Evolutionary conservation across 208 protist genomes (phyloP).

Genomic region (Trichomonas gallinae): DNA sequence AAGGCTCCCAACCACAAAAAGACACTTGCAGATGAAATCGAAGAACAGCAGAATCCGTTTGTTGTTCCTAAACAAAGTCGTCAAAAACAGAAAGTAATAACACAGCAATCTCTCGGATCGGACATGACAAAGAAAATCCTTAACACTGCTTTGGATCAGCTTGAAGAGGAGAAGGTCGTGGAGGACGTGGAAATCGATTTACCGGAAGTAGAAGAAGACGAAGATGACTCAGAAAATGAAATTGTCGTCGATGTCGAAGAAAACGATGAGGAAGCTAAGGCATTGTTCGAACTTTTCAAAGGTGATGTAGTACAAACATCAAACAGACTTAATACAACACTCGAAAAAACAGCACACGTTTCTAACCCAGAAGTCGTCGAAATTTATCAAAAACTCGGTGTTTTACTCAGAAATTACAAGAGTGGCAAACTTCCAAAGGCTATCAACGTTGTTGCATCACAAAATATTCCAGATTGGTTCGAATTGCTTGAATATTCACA

Average conservation of each 20-base stretch:
- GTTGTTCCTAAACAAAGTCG: neutral
- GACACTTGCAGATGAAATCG: neutral
- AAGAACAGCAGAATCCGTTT: neutral
- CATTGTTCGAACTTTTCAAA: neutral
- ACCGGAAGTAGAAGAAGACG: neutral
- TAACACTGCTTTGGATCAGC: neutral
- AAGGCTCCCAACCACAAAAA: neutral
- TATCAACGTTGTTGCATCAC: neutral
- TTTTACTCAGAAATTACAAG: neutral
- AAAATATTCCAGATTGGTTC: slow-evolving; percentile 13
- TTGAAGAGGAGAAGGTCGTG: neutral
- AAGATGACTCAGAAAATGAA: neutral
- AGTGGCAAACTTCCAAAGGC: slow-evolving; percentile 19
- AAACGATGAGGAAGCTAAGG: neutral
- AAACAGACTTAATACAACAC: neutral
- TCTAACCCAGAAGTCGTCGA: neutral
- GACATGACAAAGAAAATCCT: slow-evolving; percentile 21
- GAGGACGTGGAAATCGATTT: neutral
- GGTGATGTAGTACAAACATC: neutral
- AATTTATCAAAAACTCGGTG: neutral
- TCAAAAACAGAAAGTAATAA: slow-evolving; percentile 5
- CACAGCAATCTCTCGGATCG: neutral
- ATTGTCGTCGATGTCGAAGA: neutral
- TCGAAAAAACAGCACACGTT: neutral
- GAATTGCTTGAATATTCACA: neutral